Evolutionary conservation across 805 yeast species (phyloP), one percentile per base, ranked within the genome.

Genomic region (Ogataea trehaloabstinens): DNA sequence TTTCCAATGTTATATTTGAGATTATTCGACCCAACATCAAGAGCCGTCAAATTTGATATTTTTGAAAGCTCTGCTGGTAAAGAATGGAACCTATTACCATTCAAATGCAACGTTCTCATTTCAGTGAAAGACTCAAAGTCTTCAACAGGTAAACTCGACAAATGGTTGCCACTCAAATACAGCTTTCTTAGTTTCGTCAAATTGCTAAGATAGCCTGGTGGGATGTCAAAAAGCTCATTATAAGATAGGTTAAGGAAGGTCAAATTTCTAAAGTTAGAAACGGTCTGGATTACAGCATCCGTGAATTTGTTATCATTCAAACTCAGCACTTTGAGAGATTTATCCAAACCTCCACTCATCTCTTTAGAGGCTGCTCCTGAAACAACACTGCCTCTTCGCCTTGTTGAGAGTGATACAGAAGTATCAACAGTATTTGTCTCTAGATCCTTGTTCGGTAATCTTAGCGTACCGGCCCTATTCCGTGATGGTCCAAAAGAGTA

Each of bases 21-120:
- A 44, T 81, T 82, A 59, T 93, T 93, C 2, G 95, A 85, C 3
- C 97, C 95, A 13, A 87, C 93, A 64, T 93, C 99, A 25, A 93
- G 71, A 7, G 80, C 82, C 22, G 74, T 75, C 53, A 93, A 65
- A 19, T 76, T 72, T 1, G 64, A 56, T 32, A 89, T 71, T 41
- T 81, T 81, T 6, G 91, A 79, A 34, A 93, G 62, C 56, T 91
- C 99, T 0, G 96, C 83, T 0, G 99, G 98, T 31, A 93, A 64
- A 0, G 96, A 77, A 33, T 85, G 85, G 47, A 93, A 73, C 55
- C 85, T 84, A 59, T 93, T 93, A 50, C 87, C 86, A 58, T 91
- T 93, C 48, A 89, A 58, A 60, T 74, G 81, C 24, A 93, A 63
- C 0, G 80, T 71, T 38, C 74, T 71, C 52, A 93, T 67, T 6